Evolutionary conservation across 192 early-diverging fungal species (phyloP).

Genomic region (Entomortierella chlamydospora): DNA sequence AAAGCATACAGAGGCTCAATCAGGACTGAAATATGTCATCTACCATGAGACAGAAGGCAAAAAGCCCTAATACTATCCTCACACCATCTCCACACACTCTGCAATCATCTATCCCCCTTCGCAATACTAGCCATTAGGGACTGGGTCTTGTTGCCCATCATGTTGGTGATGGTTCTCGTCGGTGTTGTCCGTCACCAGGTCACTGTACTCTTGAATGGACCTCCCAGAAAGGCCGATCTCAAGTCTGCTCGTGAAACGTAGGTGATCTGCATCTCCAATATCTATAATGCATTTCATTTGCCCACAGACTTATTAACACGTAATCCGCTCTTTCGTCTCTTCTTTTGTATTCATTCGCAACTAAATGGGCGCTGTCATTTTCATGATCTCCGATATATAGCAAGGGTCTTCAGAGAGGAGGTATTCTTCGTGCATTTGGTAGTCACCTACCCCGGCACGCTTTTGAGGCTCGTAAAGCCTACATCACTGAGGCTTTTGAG

Average conservation of each 20-base stretch:
- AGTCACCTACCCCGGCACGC: slow-evolving; percentile 76
- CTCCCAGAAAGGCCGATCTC: slow-evolving; percentile 81
- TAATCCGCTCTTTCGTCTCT: background rate
- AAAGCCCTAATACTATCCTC: background rate
- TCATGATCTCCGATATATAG: too few species aligned
- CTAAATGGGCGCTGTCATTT: background rate
- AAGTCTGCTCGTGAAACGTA: slow-evolving; percentile 88
- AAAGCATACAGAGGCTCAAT: too few species aligned
- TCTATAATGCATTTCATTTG: too few species aligned
- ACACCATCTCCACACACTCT: background rate
- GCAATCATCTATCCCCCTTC: background rate
- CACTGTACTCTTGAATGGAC: slow-evolving; percentile 86
- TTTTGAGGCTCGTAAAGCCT: slow-evolving; percentile 78
- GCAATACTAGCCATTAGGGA: slow-evolving; percentile 74
- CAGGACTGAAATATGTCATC: too few species aligned
- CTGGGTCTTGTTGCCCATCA: slow-evolving; percentile 97
- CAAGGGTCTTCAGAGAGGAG: slow-evolving; percentile 81
- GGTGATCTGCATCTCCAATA: background rate
- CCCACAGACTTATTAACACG: too few species aligned
- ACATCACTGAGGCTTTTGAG: slow-evolving; percentile 82
- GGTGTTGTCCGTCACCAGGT: slow-evolving; percentile 95
- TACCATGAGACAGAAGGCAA: too few species aligned
- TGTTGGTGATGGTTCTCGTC: slow-evolving; percentile 96
- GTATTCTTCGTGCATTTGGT: slow-evolving; percentile 74
- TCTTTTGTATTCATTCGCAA: background rate